These are phyloP conservation scores for Medicago arabica DNA, from an alignment of 306 rosid genomes.

Conservation along the genomic window DNA sequence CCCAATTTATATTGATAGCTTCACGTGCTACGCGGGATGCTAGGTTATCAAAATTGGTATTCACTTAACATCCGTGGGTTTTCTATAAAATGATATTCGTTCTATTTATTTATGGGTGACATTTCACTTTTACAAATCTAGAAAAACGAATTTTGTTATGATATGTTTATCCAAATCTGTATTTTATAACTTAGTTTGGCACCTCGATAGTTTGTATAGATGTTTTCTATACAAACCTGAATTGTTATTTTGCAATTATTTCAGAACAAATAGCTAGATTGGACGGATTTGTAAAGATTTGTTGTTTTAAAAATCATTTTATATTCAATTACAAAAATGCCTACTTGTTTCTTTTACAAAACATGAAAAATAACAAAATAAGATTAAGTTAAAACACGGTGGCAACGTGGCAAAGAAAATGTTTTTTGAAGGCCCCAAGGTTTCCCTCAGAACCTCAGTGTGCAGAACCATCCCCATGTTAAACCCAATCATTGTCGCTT, in stretches of 20 bases:
- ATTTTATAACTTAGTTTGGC: slow-evolving; percentile 13
- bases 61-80: slow-evolving; percentile 11
- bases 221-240: slow-evolving; percentile 12
- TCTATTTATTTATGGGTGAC: not conserved
- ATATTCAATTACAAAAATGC: not conserved
- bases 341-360: not conserved
- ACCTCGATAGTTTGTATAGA: slow-evolving; percentile 13
- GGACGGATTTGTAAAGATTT: slow-evolving; percentile 6
- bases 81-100: slow-evolving; percentile 14
- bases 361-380: not conserved
- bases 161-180: not conserved
- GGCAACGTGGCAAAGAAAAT: not conserved
- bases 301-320: not conserved
- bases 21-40: slow-evolving; percentile 7
- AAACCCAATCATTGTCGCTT: not conserved
- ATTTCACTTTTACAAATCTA: slow-evolving; percentile 14
- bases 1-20: slow-evolving; percentile 34
- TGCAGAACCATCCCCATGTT: slow-evolving; percentile 7
- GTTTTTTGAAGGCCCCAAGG: not conserved
- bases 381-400: not conserved
- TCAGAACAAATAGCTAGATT: slow-evolving; percentile 7
- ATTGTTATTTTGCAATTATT: slow-evolving; percentile 10
- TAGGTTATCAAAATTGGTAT: slow-evolving; percentile 6
- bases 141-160: not conserved
- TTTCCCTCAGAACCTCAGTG: not conserved